Evolutionary conservation across 2,329 filamentous ascomycete species (phyloP), one percentile per base, ranked within the genome.

Genomic region (Cladosporium sp.): DNA sequence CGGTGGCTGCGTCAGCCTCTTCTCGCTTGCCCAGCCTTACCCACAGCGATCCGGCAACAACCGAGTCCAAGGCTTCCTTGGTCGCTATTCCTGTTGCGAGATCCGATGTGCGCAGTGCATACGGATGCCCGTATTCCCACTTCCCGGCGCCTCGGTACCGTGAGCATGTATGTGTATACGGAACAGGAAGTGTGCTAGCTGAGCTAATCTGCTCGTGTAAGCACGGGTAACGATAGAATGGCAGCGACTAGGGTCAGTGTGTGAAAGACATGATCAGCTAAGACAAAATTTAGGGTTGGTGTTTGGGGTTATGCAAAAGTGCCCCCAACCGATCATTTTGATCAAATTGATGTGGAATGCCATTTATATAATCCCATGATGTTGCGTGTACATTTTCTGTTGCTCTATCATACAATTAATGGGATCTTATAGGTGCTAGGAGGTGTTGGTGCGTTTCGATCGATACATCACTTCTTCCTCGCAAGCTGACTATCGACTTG

Each of bases 1-100:
- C 59, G 59, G 46, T 43, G 46, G 57, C 46, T 62, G 59, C 30
- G 26, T 28, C 59, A 62, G 59, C 23, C 54, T 25, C n/a, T 34
- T 32, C 30, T 36, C n/a, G 48, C 48, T 34, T 34, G 54, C 54
- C 54, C 54, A 57, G 54, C 54, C 54, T 57, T 57, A 57, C 54
- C 30, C 30, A 57, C 54, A 57, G 54, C 54, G 54, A 57, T 57
- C 54, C 54, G 54, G 54, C 30, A 57, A 34, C 10, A 36, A 57
- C 39, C 39, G 39, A 46, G 7, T 46, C 39, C n/a, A n/a, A n/a
- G n/a, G n/a, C n/a, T n/a, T n/a, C 16, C 36, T 43, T n/a, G n/a
- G n/a, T 28, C 28, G 30, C 39, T 46, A 46, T 46, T 46, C 39
- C n/a, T 46, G 39, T 46, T 28, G 30, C 10, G 30, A 32, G 30